Conservation (phyloP, 148 eudicot genomes). For the Persicaria maculosa region DNA sequence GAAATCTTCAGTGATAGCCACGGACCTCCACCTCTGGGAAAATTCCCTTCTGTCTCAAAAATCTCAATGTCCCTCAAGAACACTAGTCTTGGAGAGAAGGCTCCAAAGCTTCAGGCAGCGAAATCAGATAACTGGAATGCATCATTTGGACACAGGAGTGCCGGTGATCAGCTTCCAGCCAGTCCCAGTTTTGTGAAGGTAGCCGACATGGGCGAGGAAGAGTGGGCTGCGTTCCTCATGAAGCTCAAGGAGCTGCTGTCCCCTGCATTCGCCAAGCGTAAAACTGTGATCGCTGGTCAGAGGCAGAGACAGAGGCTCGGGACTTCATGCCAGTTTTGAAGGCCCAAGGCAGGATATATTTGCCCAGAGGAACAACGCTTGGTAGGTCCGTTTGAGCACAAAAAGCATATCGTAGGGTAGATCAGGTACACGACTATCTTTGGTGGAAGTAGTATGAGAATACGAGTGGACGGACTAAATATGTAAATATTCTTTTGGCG, state of each 20-base stretch:
- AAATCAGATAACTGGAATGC: constrained; percentile 19
- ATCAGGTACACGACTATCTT: constrained; percentile 3
- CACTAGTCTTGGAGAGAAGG: constrained; percentile 43
- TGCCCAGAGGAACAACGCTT: neutral
- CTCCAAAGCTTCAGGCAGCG: constrained; percentile 24
- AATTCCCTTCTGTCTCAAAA: constrained; percentile 29
- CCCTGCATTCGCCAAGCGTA: constrained; percentile 65
- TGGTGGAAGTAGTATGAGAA: neutral
- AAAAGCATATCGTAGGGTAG: neutral
- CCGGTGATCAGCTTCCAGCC: constrained; percentile 70
- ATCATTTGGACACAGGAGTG: constrained; percentile 79
- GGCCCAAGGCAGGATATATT: neutral
- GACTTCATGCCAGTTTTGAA: constrained; percentile 98
- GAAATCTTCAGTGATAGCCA: constrained; percentile 13
- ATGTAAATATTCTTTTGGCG: neutral
- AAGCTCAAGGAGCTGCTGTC: constrained; percentile 65
- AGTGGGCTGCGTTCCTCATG: constrained; percentile 67
- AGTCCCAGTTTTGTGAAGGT: constrained; percentile 71
- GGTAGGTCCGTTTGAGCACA: neutral
- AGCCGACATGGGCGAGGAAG: constrained; percentile 79
- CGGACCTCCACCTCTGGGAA: neutral
- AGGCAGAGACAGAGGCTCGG: constrained; percentile 93
- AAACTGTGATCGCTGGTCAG: constrained; percentile 42
- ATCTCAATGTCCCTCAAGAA: constrained; percentile 61
- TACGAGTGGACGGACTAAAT: neutral